Percentiles rank a stretch among this genome's conserved stretches.
Conservation (phyloP, 495 filamentous ascomycete genomes). For the Penicillium ochrochloron region DNA sequence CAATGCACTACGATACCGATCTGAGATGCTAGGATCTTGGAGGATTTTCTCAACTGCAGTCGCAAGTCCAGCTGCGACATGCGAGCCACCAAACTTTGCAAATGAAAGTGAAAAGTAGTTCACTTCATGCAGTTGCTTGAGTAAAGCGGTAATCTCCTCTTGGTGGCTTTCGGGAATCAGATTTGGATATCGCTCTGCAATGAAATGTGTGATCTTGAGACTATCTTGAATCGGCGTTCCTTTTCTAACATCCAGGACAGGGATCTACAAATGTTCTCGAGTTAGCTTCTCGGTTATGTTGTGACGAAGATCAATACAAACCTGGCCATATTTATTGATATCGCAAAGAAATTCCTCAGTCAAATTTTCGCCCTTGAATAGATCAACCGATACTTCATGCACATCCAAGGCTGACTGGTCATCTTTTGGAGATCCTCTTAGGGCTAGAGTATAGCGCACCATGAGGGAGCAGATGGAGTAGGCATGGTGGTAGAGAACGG, state of each 20-base stretch:
- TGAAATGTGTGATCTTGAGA: neutral
- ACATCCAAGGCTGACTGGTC: neutral
- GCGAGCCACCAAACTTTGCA: neutral
- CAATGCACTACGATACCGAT: neutral
- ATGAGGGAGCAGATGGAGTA: neutral
- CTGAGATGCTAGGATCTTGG: neutral
- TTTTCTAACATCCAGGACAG: neutral
- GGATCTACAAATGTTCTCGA: neutral
- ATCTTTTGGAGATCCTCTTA: neutral
- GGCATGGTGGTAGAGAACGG: neutral
- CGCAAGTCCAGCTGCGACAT: neutral
- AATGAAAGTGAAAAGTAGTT: neutral
- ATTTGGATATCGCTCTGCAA: neutral
- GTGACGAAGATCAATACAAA: neutral
- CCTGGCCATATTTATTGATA: neutral
- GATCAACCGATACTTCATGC: neutral
- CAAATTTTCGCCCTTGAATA: neutral
- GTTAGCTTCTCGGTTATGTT: neutral
- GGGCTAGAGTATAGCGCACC: constrained; percentile 2
- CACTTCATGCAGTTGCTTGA: neutral
- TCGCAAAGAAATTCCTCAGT: neutral
- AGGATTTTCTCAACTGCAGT: neutral
- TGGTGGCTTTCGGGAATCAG: neutral
- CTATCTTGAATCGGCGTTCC: neutral
- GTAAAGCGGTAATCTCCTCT: neutral